phyloP scores from a whole-genome alignment of 2,329 filamentous ascomycete genomes.

The Epichloe gansuensis region DNA sequence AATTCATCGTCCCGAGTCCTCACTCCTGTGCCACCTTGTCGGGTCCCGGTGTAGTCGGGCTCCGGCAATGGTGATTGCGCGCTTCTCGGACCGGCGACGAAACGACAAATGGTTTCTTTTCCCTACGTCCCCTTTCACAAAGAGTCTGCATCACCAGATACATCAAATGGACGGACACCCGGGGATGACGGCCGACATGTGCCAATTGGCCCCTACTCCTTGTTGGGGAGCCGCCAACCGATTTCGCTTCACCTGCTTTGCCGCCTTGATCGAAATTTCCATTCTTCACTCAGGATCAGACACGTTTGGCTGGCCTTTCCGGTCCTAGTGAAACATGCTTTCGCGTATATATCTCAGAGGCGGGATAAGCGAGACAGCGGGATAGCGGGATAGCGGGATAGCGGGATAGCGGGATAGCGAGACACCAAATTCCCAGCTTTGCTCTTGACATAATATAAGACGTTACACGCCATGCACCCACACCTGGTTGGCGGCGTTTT shows the following conservation, averaged over 20 bases:
- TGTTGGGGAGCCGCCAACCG: not conserved
- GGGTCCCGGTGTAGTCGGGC: not conserved
- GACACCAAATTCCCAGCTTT: constrained; percentile 1
- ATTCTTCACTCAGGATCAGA: not conserved
- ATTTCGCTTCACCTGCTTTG: not conserved
- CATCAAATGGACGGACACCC: not conserved
- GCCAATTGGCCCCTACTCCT: not conserved
- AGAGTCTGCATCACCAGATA: not conserved
- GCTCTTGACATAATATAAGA: not conserved
- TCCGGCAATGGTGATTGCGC: not conserved
- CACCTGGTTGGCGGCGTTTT: not conserved
- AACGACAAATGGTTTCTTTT: not conserved
- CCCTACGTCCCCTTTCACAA: not conserved
- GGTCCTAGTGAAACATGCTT: constrained; percentile 2
- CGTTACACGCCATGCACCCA: not conserved
- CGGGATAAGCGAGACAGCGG: not conserved
- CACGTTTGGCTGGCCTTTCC: constrained; percentile 3
- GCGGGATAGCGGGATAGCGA: not conserved
- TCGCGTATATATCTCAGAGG: not conserved
- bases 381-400: not conserved
- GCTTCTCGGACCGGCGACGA: not conserved
- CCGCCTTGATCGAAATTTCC: not conserved
- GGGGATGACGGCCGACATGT: not conserved
- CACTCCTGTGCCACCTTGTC: not conserved
- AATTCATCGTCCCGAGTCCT: not conserved